Evolutionary conservation across 495 filamentous ascomycete genomes (phyloP).

Genomic region (Xylaria scruposa): DNA sequence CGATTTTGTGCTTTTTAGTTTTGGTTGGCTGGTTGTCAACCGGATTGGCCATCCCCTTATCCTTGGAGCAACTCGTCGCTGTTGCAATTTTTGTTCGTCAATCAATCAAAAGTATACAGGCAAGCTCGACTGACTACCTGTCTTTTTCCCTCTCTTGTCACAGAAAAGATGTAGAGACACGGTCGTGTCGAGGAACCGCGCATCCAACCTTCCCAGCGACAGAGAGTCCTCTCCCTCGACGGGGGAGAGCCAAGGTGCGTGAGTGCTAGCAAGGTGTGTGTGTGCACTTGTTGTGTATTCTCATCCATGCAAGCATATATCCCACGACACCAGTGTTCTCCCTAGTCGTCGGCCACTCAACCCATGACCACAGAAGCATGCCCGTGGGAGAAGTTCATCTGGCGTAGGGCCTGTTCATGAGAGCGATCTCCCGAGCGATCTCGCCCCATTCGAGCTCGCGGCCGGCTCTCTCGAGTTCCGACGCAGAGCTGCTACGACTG

Average conservation of each 20-base stretch:
- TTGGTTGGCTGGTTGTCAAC: background rate
- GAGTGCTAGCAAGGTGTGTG: background rate
- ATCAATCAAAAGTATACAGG: background rate
- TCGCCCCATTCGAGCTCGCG: slow-evolving; percentile 91
- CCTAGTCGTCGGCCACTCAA: background rate
- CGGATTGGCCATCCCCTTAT: background rate
- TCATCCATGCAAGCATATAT: slow-evolving; percentile 1
- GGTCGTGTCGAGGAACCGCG: background rate
- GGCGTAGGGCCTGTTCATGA: slow-evolving; percentile 95
- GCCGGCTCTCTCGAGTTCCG: slow-evolving; percentile 42
- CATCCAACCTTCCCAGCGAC: background rate
- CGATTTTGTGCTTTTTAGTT: background rate
- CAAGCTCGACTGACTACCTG: background rate
- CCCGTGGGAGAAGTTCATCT: slow-evolving; percentile 17
- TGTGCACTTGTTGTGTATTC: background rate
- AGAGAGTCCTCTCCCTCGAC: background rate
- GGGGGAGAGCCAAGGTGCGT: background rate
- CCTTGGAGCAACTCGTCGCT: background rate
- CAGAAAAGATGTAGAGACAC: background rate
- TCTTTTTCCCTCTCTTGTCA: slow-evolving; percentile 1
- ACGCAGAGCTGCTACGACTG: slow-evolving; percentile 38
- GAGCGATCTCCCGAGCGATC: slow-evolving; percentile 86
- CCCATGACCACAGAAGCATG: background rate
- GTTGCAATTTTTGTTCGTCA: background rate
- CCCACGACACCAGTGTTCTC: background rate